A percentile compares a stretch with the other conserved stretches of the same genome.
These are phyloP conservation scores for Chenopodium berlandieri DNA, from an alignment of 148 eudicot species.

Conservation along the genomic window DNA sequence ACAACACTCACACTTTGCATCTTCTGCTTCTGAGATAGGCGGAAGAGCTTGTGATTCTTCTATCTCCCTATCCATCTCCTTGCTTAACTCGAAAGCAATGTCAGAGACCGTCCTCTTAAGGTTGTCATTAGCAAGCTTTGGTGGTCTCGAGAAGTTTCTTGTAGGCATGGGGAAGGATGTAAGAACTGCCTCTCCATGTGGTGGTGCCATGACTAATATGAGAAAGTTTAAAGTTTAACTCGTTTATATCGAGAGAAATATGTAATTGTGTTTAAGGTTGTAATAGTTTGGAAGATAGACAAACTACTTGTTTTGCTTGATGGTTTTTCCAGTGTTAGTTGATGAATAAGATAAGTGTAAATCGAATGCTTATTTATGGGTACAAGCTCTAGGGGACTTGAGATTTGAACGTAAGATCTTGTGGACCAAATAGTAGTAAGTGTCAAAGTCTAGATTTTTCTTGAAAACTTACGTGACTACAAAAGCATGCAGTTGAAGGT, in stretches of 20 bases:
- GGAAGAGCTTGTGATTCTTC: slow-evolving; percentile 33
- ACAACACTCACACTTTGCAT: slow-evolving; percentile 84
- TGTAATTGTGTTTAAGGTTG: neutral
- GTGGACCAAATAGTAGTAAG: slow-evolving; percentile 17
- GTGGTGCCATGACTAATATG: slow-evolving; percentile 57
- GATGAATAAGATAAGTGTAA: slow-evolving; percentile 9
- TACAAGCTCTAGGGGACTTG: neutral
- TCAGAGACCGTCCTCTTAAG: slow-evolving; percentile 69
- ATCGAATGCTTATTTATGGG: slow-evolving; percentile 17
- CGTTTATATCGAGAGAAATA: too few species aligned
- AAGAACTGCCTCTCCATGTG: slow-evolving; percentile 49
- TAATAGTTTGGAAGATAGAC: neutral
- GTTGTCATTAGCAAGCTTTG: slow-evolving; percentile 43
- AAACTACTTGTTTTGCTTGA: neutral
- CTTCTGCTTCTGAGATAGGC: slow-evolving; percentile 58
- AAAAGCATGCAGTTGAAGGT: slow-evolving; percentile 20
- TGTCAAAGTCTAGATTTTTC: slow-evolving; percentile 28
- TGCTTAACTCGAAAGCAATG: slow-evolving; percentile 52
- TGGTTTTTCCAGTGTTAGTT: neutral
- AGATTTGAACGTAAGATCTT: slow-evolving; percentile 10
- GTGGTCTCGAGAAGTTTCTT: slow-evolving; percentile 20
- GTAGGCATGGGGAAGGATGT: slow-evolving; percentile 27
- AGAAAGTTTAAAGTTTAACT: neutral
- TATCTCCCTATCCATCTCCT: slow-evolving; percentile 32
- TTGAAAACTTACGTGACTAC: slow-evolving; percentile 21